These are phyloP conservation scores for Hypoxylon sp. DNA, from an alignment of 2,329 filamentous ascomycete species.

Conservation along the genomic window DNA sequence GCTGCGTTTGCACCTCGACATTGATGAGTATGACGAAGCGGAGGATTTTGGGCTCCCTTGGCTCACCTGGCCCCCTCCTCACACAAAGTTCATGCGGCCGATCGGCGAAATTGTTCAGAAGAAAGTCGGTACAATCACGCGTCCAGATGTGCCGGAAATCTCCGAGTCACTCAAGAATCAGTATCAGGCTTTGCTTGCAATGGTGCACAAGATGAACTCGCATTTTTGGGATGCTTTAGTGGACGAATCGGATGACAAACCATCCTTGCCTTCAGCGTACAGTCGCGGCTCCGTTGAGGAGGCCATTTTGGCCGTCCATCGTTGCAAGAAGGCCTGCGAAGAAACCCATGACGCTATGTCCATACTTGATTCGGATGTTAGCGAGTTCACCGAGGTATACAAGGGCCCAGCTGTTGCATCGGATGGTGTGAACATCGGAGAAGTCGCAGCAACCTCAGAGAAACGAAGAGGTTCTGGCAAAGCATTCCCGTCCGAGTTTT, in stretches of 20 bases:
- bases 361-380: slow-evolving; percentile 5
- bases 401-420: slow-evolving; percentile 5
- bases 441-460: slow-evolving; percentile 2
- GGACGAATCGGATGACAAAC: background rate
- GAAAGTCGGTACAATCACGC: slow-evolving; percentile 4
- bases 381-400: slow-evolving; percentile 2
- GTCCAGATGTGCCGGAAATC: slow-evolving; percentile 8
- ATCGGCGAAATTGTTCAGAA: slow-evolving; percentile 10
- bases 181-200: slow-evolving; percentile 4
- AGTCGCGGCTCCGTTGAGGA: slow-evolving; percentile 5
- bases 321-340: slow-evolving; percentile 5
- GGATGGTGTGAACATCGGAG: slow-evolving; percentile 7
- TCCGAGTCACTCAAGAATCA: slow-evolving; percentile 4
- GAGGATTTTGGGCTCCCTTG: background rate
- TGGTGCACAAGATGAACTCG: slow-evolving; percentile 3
- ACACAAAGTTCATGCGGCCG: slow-evolving; percentile 3
- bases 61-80: slow-evolving; percentile 1
- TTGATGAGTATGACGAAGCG: slow-evolving; percentile 7
- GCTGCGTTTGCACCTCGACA: slow-evolving; percentile 27
- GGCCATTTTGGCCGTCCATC: slow-evolving; percentile 6
- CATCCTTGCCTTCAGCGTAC: slow-evolving; percentile 3
- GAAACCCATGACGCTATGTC: slow-evolving; percentile 4
- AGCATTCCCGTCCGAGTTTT: background rate
- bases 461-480: slow-evolving; percentile 1
- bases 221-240: slow-evolving; percentile 10